Percentiles rank a stretch among this genome's conserved stretches.
phyloP scores from a whole-genome alignment of 495 filamentous ascomycete species.

The Rusavskia elegans region DNA sequence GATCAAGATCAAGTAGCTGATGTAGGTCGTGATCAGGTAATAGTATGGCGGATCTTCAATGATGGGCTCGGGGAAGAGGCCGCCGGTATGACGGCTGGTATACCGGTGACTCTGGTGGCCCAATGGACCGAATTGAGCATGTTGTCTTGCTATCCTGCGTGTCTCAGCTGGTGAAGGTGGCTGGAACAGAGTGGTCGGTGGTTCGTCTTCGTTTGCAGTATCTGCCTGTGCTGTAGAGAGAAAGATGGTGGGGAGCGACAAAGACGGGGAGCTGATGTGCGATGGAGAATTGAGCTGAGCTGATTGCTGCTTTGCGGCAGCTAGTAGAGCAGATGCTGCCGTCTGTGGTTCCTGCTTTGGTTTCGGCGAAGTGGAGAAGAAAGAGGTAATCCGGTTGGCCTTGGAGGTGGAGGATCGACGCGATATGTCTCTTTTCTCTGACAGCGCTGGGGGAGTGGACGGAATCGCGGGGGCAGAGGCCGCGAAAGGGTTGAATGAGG shows the following conservation, averaged over 20 bases:
- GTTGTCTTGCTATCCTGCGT: slow-evolving; percentile 52
- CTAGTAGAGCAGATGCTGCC: slow-evolving; percentile 41
- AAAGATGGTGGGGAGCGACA: slow-evolving; percentile 82
- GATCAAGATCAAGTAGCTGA: slow-evolving; percentile 92
- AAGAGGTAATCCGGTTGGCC: slow-evolving; percentile 41
- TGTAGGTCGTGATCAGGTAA: slow-evolving; percentile 89
- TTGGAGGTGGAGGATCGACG: slow-evolving; percentile 44
- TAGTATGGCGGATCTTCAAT: slow-evolving; percentile 96
- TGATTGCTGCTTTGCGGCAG: slow-evolving; percentile 38
- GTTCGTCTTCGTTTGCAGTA: slow-evolving; percentile 56
- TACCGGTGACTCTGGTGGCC: slow-evolving; percentile 67
- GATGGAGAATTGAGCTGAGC: slow-evolving; percentile 40
- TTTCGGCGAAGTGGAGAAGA: slow-evolving; percentile 45
- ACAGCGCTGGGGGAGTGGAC: slow-evolving; percentile 22
- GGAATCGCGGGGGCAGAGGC: slow-evolving; percentile 25
- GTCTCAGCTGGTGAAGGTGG: slow-evolving; percentile 81
- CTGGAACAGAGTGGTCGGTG: slow-evolving; percentile 71
- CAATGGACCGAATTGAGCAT: slow-evolving; percentile 87
- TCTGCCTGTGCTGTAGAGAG: slow-evolving; percentile 77
- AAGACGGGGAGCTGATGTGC: slow-evolving; percentile 49
- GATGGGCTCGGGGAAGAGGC: slow-evolving; percentile 61
- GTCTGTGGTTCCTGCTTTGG: slow-evolving; percentile 30
- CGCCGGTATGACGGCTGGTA: slow-evolving; percentile 67
- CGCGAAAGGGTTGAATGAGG: slow-evolving; percentile 28
- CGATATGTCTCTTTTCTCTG: slow-evolving; percentile 31